Conservation (phyloP, 192 early-diverging fungal species). For the Coemansia asiatica region DNA sequence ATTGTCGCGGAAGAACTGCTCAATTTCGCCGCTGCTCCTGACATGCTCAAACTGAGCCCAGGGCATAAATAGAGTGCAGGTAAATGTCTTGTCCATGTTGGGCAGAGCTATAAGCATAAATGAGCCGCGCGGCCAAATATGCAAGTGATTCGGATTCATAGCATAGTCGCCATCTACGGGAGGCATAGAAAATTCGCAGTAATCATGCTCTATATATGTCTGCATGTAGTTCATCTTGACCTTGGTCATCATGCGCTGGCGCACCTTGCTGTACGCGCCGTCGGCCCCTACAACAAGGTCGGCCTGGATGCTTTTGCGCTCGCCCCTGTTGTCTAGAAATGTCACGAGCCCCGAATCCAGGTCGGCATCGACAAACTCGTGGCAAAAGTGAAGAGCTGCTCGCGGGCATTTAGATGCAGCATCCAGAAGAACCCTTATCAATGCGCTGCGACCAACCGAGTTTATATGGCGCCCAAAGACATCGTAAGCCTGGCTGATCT, state of each 20-base stretch:
- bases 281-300: constrained; percentile 90
- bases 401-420: constrained; percentile 65
- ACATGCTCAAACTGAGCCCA: constrained; percentile 76
- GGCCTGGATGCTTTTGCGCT: constrained; percentile 50
- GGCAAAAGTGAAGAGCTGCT: constrained; percentile 76
- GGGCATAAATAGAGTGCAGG: constrained; percentile 96
- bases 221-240: constrained; percentile 83
- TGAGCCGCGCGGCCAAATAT: constrained; percentile 95
- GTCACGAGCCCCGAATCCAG: constrained; percentile 65
- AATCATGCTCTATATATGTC: constrained; percentile 87
- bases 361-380: constrained; percentile 67
- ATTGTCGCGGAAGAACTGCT: constrained; percentile 69
- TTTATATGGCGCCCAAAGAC: constrained; percentile 91
- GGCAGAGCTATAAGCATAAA: constrained; percentile 99
- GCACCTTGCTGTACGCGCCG: constrained; percentile 79
- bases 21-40: constrained; percentile 61
- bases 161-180: constrained; percentile 69
- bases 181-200: constrained; percentile 89
- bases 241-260: constrained; percentile 78
- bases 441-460: constrained; percentile 81
- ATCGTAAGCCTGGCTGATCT: constrained; percentile 81
- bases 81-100: constrained; percentile 91
- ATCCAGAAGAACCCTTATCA: constrained; percentile 80
- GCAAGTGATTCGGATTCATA: constrained; percentile 88
- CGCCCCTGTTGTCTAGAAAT: constrained; percentile 26